These are phyloP conservation scores for Colletotrichum lentis DNA, from an alignment of 2,329 filamentous ascomycete species.

Conservation along the genomic window DNA sequence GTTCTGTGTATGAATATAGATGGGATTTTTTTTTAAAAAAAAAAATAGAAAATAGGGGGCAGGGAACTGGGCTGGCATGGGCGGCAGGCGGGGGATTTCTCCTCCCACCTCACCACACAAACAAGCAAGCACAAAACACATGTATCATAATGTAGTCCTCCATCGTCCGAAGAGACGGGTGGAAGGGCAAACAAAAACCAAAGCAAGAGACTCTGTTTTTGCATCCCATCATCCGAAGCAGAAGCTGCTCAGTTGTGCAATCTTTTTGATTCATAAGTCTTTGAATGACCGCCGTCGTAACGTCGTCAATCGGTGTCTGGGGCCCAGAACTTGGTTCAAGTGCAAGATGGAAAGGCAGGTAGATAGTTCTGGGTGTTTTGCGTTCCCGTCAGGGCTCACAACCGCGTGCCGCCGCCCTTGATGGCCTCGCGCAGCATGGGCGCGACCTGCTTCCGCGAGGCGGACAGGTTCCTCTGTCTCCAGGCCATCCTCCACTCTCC, in stretches of 20 bases:
- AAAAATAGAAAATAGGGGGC: not conserved
- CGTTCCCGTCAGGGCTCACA: not conserved
- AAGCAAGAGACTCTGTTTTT: not conserved
- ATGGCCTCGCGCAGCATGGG: constrained; percentile 69
- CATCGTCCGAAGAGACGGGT: not conserved
- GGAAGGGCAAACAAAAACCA: not conserved
- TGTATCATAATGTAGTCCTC: not conserved
- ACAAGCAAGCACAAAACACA: not conserved
- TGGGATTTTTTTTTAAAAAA: too few species aligned
- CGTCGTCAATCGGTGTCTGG: too few species aligned
- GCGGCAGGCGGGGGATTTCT: not conserved
- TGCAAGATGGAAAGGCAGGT: too few species aligned
- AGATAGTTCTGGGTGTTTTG: too few species aligned
- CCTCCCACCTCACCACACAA: not conserved
- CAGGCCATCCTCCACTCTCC: constrained; percentile 67
- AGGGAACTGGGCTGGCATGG: not conserved
- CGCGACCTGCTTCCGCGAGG: constrained; percentile 74
- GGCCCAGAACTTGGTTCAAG: too few species aligned
- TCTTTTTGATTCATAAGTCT: not conserved
- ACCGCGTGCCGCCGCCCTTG: constrained; percentile 38
- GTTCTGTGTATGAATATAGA: constrained; percentile 5
- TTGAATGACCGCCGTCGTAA: too few species aligned
- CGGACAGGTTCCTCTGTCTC: constrained; percentile 69
- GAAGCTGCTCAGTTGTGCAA: not conserved
- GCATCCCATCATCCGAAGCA: not conserved